A percentile compares a stretch with the other conserved stretches of the same genome.
Evolutionary conservation across 2,329 filamentous ascomycete species (phyloP).

Genomic region (Cephalotrichum gorgonifer): DNA sequence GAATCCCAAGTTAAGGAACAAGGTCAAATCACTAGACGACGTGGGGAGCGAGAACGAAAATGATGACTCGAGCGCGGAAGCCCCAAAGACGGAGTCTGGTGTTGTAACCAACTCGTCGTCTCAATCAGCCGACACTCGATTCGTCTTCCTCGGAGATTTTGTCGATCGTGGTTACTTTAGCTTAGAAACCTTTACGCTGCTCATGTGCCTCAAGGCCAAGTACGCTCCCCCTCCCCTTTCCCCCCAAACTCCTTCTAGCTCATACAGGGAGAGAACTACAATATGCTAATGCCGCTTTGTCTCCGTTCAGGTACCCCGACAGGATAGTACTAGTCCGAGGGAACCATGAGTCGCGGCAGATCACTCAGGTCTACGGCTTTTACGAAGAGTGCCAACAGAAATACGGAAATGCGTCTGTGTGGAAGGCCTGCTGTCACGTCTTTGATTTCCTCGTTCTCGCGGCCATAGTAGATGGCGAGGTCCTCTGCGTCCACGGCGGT

Average conservation of each 20-base stretch:
- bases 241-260: neutral
- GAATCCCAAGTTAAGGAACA: conserved; percentile 77
- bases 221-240: conserved; percentile 13
- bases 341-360: conserved; percentile 95
- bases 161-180: conserved; percentile 97
- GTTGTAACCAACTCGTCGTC: conserved; percentile 25
- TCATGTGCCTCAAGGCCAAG: conserved; percentile 85
- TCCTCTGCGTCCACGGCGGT: conserved; percentile 95
- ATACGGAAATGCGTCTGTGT: conserved; percentile 98
- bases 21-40: conserved; percentile 50
- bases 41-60: conserved; percentile 36
- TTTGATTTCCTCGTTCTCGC: conserved; percentile 96
- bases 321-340: conserved; percentile 93
- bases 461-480: conserved; percentile 95
- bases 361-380: conserved; percentile 97
- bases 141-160: conserved; percentile 71
- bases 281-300: conserved; percentile 11
- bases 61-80: conserved; percentile 36
- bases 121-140: conserved; percentile 43
- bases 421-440: conserved; percentile 99
- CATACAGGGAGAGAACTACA: too few species aligned
- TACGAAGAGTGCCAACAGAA: conserved; percentile 98
- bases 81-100: conserved; percentile 19
- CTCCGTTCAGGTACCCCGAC: conserved; percentile 69
- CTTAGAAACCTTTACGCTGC: conserved; percentile 91